Conservation (phyloP, 352 stramenopile genomes). For the Globisporangium okanoganense region DNA sequence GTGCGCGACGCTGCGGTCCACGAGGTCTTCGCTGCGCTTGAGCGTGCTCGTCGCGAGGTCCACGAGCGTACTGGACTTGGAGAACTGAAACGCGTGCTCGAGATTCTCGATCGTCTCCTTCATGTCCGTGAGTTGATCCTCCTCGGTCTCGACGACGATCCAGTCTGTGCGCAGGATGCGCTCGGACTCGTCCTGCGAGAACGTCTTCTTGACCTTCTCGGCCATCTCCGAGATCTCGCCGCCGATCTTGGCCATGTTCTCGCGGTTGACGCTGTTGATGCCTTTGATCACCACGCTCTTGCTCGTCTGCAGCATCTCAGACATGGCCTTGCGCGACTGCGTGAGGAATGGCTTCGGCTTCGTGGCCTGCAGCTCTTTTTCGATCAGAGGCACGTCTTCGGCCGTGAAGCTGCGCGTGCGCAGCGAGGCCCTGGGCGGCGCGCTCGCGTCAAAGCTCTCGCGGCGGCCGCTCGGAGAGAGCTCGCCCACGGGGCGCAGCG, state of each 20-base stretch:
- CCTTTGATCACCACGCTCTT: constrained; percentile 51
- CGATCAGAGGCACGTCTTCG: constrained; percentile 53
- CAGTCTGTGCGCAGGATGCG: constrained; percentile 65
- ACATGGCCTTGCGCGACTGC: constrained; percentile 16
- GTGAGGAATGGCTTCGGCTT: constrained; percentile 41
- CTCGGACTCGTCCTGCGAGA: constrained; percentile 70
- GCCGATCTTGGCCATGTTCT: constrained; percentile 40
- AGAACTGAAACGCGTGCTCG: constrained; percentile 82
- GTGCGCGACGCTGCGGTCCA: constrained; percentile 64
- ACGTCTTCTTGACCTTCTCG: constrained; percentile 62
- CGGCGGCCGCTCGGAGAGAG: constrained; percentile 36
- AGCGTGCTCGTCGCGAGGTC: constrained; percentile 70
- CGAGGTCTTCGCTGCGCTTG: constrained; percentile 60
- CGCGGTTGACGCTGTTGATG: constrained; percentile 52
- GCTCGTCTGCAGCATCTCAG: constrained; percentile 55
- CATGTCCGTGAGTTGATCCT: constrained; percentile 59
- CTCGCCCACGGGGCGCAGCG: constrained; percentile 33
- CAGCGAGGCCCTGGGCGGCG: constrained; percentile 12
- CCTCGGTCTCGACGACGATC: constrained; percentile 78
- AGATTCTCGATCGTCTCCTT: constrained; percentile 60
- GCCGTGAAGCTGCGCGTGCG: constrained; percentile 71
- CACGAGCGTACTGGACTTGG: constrained; percentile 62
- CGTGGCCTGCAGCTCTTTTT: neutral
- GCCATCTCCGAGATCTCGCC: constrained; percentile 47
- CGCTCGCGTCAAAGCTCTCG: constrained; percentile 12